phyloP scores from a whole-genome alignment of 1,139 yeast genomes.

The Suhomyces chickasaworum region DNA sequence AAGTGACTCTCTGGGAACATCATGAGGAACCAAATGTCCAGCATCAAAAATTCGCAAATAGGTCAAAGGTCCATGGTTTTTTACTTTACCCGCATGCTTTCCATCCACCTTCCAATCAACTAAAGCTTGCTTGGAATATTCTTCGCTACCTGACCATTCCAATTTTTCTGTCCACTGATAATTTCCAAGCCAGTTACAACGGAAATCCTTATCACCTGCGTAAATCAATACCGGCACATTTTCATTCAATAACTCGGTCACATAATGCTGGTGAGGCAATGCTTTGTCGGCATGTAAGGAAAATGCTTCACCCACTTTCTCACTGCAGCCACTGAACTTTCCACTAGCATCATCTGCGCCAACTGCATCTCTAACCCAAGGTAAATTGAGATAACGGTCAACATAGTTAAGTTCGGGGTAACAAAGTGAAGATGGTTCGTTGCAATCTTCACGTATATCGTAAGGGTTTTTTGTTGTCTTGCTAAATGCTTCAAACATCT shows the following conservation, averaged over 20 bases:
- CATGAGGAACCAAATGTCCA: conserved; percentile 59
- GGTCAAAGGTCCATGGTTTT: conserved; percentile 53
- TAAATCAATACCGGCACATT: conserved; percentile 19
- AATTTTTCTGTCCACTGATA: conserved; percentile 21
- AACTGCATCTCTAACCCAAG: conserved; percentile 13
- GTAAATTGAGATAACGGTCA: conserved; percentile 15
- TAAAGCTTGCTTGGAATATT: conserved; percentile 26
- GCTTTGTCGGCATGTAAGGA: conserved; percentile 10
- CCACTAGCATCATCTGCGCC: conserved; percentile 15
- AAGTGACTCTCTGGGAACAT: conserved; percentile 8
- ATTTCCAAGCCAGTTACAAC: conserved; percentile 26
- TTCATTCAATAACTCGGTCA: conserved; percentile 14
- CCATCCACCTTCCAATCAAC: conserved; percentile 45
- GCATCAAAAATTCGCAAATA: conserved; percentile 62
- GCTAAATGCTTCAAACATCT: conserved; percentile 11
- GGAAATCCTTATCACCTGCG: conserved; percentile 23
- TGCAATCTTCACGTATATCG: conserved; percentile 17
- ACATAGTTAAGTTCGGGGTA: conserved; percentile 14
- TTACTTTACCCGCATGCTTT: conserved; percentile 56
- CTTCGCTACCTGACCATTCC: conserved; percentile 23
- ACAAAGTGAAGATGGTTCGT: conserved; percentile 10
- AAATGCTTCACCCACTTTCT: conserved; percentile 1
- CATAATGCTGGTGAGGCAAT: conserved; percentile 15
- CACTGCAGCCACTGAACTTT: conserved; percentile 5
- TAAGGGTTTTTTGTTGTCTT: conserved; percentile 16